Evolutionary conservation across 306 rosid genomes (phyloP).

Genomic region (Parietaria judaica): DNA sequence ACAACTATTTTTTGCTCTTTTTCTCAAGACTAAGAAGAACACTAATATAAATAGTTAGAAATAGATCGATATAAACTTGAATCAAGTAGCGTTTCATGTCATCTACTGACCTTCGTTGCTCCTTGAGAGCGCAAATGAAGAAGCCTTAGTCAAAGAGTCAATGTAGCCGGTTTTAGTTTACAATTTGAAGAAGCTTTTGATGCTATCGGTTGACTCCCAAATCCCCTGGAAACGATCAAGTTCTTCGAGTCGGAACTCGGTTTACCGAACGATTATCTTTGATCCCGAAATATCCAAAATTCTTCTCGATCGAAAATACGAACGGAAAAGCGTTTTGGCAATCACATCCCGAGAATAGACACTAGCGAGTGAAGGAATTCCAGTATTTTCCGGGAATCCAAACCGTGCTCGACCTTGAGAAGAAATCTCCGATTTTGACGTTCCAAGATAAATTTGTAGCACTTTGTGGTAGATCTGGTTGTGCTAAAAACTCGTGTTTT

Average conservation of each 20-base stretch:
- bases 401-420: conserved; percentile 42
- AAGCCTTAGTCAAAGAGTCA: conserved; percentile 29
- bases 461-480: conserved; percentile 47
- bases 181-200: conserved; percentile 56
- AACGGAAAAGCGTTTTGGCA: conserved; percentile 43
- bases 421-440: conserved; percentile 48
- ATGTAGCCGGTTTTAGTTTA: conserved; percentile 73
- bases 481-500: neutral
- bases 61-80: no score
- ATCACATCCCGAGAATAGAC: conserved; percentile 49
- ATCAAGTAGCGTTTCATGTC: no score
- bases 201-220: conserved; percentile 64
- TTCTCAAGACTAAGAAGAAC: no score
- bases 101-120: no score
- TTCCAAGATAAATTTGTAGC: conserved; percentile 39
- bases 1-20: no score
- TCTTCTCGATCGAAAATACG: conserved; percentile 42
- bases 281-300: conserved; percentile 51
- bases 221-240: conserved; percentile 53
- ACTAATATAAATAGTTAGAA: no score
- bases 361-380: conserved; percentile 31
- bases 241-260: conserved; percentile 54
- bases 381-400: conserved; percentile 16
- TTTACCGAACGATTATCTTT: conserved; percentile 40
- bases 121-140: conserved; percentile 27